These are phyloP conservation scores for Ichthyophthirius multifiliis DNA, from an alignment of 169 alveolate genomes.

Conservation along the genomic window DNA sequence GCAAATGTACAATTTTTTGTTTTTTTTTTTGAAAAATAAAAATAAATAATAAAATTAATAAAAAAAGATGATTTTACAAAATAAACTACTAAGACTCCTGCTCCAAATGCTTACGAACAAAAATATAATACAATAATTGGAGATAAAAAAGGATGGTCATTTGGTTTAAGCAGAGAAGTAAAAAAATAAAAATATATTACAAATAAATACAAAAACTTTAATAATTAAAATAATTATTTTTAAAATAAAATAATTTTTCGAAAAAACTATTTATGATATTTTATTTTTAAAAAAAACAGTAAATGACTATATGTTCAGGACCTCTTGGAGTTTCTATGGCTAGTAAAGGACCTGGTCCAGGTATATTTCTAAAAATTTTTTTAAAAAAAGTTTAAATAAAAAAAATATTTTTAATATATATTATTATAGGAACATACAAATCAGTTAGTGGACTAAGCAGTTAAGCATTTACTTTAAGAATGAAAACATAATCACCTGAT, in stretches of 20 bases:
- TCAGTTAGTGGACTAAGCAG: not conserved
- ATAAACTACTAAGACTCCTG: not conserved
- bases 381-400: too few species aligned
- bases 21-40: not conserved
- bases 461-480: not conserved
- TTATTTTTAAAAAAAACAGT: not conserved
- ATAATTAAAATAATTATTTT: not conserved
- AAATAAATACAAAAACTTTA: not conserved
- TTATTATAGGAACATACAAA: not conserved
- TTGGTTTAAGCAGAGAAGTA: conserved; percentile 25
- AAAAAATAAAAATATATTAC: not conserved
- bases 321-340: not conserved
- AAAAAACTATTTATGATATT: too few species aligned
- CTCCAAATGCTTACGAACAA: not conserved
- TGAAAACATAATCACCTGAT: not conserved
- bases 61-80: conserved; percentile 6
- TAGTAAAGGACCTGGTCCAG: not conserved
- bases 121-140: not conserved
- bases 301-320: not conserved
- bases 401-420: too few species aligned
- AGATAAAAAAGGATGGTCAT: not conserved
- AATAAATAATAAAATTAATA: not conserved
- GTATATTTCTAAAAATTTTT: not conserved
- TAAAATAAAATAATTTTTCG: not conserved
- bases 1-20: conserved; percentile 19